Conservation (phyloP, 2,329 filamentous ascomycete species). For the Aureobasidium mangrovei region DNA sequence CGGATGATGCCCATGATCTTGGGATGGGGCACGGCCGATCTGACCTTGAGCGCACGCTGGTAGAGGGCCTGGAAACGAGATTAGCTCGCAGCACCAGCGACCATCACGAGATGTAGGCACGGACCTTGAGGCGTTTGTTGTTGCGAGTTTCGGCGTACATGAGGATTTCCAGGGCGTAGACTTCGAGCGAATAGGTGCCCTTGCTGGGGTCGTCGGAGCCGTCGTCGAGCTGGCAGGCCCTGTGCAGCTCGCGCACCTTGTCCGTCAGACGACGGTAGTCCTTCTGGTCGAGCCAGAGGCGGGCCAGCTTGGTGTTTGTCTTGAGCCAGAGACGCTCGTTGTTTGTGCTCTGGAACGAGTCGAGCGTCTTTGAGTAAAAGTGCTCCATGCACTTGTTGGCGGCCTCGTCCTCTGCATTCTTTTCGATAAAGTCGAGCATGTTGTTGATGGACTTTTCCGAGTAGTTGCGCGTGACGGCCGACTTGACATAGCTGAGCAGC, state of each 20-base stretch:
- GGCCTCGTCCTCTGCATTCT: constrained; percentile 63
- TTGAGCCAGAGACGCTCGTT: constrained; percentile 97
- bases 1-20: constrained; percentile 99
- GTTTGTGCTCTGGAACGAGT: constrained; percentile 94
- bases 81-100: constrained; percentile 13
- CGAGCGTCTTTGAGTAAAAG: constrained; percentile 87
- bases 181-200: constrained; percentile 89
- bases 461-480: constrained; percentile 93
- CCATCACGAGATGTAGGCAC: constrained; percentile 14
- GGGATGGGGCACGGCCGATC: constrained; percentile 94
- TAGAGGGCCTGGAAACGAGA: constrained; percentile 55
- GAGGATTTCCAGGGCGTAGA: constrained; percentile 95
- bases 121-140: constrained; percentile 85
- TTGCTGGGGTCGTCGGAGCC: constrained; percentile 88
- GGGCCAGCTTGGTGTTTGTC: constrained; percentile 93
- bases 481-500: constrained; percentile 94
- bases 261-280: constrained; percentile 72
- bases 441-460: constrained; percentile 99
- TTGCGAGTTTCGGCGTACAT: constrained; percentile 97
- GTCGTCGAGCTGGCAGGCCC: constrained; percentile 77
- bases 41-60: constrained; percentile 80
- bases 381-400: constrained; percentile 79
- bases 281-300: constrained; percentile 82
- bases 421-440: constrained; percentile 96
- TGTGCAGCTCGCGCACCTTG: constrained; percentile 82